Conservation (phyloP, 441 rosid genomes). For the Populus trichocarpa region DNA sequence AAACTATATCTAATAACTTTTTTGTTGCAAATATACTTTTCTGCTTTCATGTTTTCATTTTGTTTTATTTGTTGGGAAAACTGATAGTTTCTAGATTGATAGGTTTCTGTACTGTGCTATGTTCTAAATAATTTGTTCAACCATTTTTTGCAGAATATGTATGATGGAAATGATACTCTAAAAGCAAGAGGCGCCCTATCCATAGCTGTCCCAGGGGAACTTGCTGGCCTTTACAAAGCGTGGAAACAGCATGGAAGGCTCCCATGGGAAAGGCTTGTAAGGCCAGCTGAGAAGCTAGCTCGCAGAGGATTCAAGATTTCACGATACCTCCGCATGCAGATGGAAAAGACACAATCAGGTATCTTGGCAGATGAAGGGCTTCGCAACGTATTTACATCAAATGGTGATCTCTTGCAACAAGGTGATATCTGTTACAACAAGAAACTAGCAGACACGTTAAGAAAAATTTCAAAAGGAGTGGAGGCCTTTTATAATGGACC, state of each 20-base stretch:
- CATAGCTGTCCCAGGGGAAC: constrained; percentile 53
- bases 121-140: background rate
- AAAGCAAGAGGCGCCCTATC: constrained; percentile 47
- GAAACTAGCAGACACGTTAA: constrained; percentile 38
- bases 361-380: constrained; percentile 56
- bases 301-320: constrained; percentile 42
- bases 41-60: no score
- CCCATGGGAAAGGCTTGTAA: constrained; percentile 43
- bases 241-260: constrained; percentile 53
- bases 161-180: constrained; percentile 29
- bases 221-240: constrained; percentile 46
- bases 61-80: background rate
- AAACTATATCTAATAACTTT: no score
- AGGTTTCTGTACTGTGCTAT: background rate
- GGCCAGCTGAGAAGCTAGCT: constrained; percentile 47
- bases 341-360: constrained; percentile 23
- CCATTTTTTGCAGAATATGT: constrained; percentile 41
- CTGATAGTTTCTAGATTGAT: background rate
- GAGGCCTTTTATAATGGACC: constrained; percentile 52
- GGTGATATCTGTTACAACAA: constrained; percentile 37
- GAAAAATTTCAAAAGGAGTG: constrained; percentile 31
- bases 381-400: constrained; percentile 28
- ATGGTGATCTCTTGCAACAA: constrained; percentile 36
- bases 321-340: constrained; percentile 45
- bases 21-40: background rate